A percentile compares a stretch with the other conserved stretches of the same genome.
Conservation (phyloP, 352 stramenopile genomes). For the Pythium oligandrum region DNA sequence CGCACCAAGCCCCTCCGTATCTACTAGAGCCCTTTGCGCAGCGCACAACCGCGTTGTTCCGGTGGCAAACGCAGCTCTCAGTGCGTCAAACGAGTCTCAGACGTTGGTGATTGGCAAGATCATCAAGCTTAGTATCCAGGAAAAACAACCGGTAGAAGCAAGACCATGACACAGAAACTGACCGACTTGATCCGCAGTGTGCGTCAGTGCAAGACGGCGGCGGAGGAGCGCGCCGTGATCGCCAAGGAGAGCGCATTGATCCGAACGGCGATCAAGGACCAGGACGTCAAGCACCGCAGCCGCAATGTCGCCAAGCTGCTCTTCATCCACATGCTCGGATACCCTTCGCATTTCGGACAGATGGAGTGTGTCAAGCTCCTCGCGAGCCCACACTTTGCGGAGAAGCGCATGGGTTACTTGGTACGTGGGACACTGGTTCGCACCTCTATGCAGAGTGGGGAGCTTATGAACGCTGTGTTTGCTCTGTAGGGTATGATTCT, state of each 20-base stretch:
- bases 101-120: no score
- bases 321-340: slow-evolving; percentile 99
- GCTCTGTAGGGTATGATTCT: slow-evolving; percentile 89
- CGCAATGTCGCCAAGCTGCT: slow-evolving; percentile 99
- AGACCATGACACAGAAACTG: slow-evolving; percentile 96
- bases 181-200: slow-evolving; percentile 98
- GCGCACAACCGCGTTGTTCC: no score
- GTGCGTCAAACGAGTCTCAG: no score
- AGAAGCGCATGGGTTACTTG: slow-evolving; percentile 99
- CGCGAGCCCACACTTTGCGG: slow-evolving; percentile 96
- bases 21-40: no score
- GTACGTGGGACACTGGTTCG: slow-evolving; percentile 21
- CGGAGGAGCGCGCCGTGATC: slow-evolving; percentile 98
- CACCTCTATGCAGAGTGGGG: no score
- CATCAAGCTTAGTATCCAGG: no score
- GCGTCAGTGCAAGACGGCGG: slow-evolving; percentile 97
- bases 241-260: slow-evolving; percentile 99
- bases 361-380: slow-evolving; percentile 99
- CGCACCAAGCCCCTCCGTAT: no score
- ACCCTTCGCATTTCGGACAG: slow-evolving; percentile 99
- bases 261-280: slow-evolving; percentile 98
- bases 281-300: slow-evolving; percentile 96
- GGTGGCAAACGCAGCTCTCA: no score
- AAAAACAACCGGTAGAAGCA: neutral
- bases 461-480: no score